phyloP scores from a whole-genome alignment of 208 protist genomes.

The Paratrypanosoma confusum region DNA sequence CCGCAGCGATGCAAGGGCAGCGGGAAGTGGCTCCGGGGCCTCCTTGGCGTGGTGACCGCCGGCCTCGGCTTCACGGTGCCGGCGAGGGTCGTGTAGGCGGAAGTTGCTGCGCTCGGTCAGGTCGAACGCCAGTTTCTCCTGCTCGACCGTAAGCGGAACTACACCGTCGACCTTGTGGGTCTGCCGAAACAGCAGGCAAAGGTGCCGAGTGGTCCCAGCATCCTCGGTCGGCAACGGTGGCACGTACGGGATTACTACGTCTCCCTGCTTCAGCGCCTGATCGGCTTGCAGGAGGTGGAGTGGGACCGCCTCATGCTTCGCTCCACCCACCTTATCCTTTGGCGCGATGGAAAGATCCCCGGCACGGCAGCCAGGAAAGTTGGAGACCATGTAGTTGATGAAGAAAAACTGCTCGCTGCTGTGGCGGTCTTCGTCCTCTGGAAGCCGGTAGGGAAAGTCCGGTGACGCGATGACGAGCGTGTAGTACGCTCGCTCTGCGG shows the following conservation, averaged over 20 bases:
- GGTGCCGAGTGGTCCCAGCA: conserved; percentile 69
- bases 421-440: conserved; percentile 24
- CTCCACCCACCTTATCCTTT: conserved; percentile 1
- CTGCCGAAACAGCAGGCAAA: conserved; percentile 80
- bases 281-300: too few relatives aligned
- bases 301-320: background rate
- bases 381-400: conserved; percentile 80
- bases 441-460: conserved; percentile 79
- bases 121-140: conserved; percentile 34
- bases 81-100: conserved; percentile 41
- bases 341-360: background rate
- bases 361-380: conserved; percentile 34
- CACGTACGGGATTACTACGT: conserved; percentile 72
- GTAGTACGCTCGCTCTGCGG: conserved; percentile 25
- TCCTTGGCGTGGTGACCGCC: background rate
- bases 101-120: conserved; percentile 38
- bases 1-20: conserved; percentile 25
- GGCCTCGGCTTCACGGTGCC: conserved; percentile 4
- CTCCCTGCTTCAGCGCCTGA: conserved; percentile 23
- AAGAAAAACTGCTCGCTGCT: conserved; percentile 56
- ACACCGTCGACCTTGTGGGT: conserved; percentile 17
- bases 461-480: conserved; percentile 80
- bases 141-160: conserved; percentile 15
- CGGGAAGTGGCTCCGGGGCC: conserved; percentile 1
- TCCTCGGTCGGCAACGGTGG: conserved; percentile 84